A percentile compares a stretch with the other conserved stretches of the same genome.
Conservation (phyloP, 108 stramenopile species). For the Poteriospumella lacustris region DNA sequence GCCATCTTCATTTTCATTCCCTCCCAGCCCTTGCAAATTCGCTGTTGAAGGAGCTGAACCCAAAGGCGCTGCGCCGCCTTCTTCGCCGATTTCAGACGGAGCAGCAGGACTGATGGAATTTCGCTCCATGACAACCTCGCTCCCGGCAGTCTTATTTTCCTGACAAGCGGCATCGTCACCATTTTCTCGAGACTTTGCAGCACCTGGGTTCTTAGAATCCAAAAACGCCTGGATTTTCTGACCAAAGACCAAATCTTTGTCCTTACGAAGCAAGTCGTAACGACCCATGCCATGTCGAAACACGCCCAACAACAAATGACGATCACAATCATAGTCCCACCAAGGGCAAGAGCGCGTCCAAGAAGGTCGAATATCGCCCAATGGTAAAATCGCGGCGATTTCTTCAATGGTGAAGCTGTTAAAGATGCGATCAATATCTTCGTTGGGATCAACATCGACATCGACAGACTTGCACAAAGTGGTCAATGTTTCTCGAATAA, state of each 20-base stretch:
- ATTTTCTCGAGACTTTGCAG: too few relatives aligned
- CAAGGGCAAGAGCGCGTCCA: slow-evolving; percentile 42
- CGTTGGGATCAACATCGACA: slow-evolving; percentile 6
- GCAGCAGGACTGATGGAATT: too few relatives aligned
- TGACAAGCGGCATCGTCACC: too few relatives aligned
- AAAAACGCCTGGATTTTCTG: too few relatives aligned
- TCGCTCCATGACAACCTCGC: too few relatives aligned
- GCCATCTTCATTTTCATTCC: too few relatives aligned
- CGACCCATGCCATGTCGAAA: slow-evolving; percentile 47
- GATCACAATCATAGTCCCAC: slow-evolving; percentile 52
- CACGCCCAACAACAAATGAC: slow-evolving; percentile 42
- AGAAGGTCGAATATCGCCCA: slow-evolving; percentile 39
- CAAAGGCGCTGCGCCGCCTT: too few relatives aligned
- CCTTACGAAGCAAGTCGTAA: slow-evolving; percentile 34
- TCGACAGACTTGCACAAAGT: slow-evolving; percentile 8
- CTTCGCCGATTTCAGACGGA: too few relatives aligned
- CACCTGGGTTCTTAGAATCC: too few relatives aligned
- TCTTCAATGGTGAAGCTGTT: slow-evolving; percentile 25
- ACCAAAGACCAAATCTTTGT: not conserved
- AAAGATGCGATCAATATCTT: not conserved
- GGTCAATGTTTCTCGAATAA: not conserved
- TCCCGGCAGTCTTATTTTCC: too few relatives aligned
- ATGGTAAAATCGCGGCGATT: slow-evolving; percentile 31
- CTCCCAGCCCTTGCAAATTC: too few relatives aligned
- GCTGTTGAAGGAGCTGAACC: too few relatives aligned